These are phyloP conservation scores for Pseudogymnoascus sp. DNA, from an alignment of 2,329 filamentous ascomycete species.

Conservation along the genomic window DNA sequence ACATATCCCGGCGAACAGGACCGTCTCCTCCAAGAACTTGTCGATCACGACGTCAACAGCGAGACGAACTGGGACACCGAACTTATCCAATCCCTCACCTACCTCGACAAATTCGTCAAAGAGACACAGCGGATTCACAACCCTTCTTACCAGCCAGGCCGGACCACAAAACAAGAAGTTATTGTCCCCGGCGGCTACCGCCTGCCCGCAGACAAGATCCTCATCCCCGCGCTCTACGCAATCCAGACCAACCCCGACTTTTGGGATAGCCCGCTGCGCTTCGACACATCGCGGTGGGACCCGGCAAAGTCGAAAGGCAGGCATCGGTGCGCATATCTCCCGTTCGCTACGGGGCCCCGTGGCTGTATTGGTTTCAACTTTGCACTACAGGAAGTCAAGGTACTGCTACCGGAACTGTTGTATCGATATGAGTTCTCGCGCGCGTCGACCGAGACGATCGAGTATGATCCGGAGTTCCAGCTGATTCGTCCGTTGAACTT, in stretches of 20 bases:
- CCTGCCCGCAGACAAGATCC: conserved; percentile 31
- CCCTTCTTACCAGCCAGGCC: conserved; percentile 41
- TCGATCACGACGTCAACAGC: conserved; percentile 31
- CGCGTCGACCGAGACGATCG: conserved; percentile 28
- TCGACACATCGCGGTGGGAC: conserved; percentile 22
- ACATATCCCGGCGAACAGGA: conserved; percentile 39
- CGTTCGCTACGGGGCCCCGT: conserved; percentile 32
- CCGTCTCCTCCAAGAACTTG: conserved; percentile 39
- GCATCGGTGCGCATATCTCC: conserved; percentile 27
- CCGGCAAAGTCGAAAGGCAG: conserved; percentile 17
- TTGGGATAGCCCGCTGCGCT: conserved; percentile 18
- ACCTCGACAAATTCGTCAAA: conserved; percentile 39
- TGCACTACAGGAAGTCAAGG: conserved; percentile 33
- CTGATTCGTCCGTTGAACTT: conserved; percentile 35
- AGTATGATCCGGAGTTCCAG: conserved; percentile 37
- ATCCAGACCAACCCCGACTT: conserved; percentile 22
- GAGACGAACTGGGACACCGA: conserved; percentile 31
- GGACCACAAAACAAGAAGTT: conserved; percentile 37
- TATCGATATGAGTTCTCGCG: conserved; percentile 33
- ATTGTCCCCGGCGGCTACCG: conserved; percentile 41
- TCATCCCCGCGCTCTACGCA: conserved; percentile 20
- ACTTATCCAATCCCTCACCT: conserved; percentile 30
- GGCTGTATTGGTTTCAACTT: conserved; percentile 38
- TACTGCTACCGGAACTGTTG: conserved; percentile 33
- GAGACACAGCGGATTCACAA: conserved; percentile 41